Percentiles rank a stretch among this genome's conserved stretches.
Evolutionary conservation across 2,329 filamentous ascomycete genomes (phyloP).

Genomic region (Purpureocillium takamizusanense): DNA sequence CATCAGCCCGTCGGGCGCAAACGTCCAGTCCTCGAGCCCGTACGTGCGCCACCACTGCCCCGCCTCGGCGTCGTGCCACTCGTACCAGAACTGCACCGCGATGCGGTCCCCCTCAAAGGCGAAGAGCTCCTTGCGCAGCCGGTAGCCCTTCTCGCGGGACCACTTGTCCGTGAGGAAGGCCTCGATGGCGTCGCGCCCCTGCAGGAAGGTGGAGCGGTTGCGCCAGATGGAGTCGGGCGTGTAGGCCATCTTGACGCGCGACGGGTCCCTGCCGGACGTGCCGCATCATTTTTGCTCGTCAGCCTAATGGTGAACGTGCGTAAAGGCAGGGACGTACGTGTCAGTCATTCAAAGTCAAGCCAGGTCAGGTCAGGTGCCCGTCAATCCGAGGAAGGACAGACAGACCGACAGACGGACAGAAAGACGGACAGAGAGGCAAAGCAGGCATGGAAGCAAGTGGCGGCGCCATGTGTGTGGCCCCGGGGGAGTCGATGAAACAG

Average conservation of each 20-base stretch:
- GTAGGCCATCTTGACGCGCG: constrained; percentile 60
- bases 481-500: no score
- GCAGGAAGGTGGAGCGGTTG: constrained; percentile 63
- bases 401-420: no score
- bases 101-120: constrained; percentile 66
- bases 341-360: no score
- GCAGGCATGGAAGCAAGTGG: no score
- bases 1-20: constrained; percentile 61
- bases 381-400: no score
- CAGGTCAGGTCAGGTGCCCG: no score
- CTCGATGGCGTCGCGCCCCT: constrained; percentile 58
- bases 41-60: constrained; percentile 85
- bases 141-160: constrained; percentile 62
- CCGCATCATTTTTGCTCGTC: no score
- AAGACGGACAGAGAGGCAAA: no score
- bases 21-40: constrained; percentile 74
- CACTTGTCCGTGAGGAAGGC: constrained; percentile 66
- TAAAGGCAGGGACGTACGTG: no score
- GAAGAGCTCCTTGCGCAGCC: constrained; percentile 76
- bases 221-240: constrained; percentile 72
- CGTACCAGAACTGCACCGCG: constrained; percentile 87
- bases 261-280: constrained; percentile 48
- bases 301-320: no score
- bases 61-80: constrained; percentile 59
- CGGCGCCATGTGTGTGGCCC: no score